Base-by-base conservation (phyloP, 2,329 filamentous ascomycete genomes). In the Dactylellina haptotyla region DNA sequence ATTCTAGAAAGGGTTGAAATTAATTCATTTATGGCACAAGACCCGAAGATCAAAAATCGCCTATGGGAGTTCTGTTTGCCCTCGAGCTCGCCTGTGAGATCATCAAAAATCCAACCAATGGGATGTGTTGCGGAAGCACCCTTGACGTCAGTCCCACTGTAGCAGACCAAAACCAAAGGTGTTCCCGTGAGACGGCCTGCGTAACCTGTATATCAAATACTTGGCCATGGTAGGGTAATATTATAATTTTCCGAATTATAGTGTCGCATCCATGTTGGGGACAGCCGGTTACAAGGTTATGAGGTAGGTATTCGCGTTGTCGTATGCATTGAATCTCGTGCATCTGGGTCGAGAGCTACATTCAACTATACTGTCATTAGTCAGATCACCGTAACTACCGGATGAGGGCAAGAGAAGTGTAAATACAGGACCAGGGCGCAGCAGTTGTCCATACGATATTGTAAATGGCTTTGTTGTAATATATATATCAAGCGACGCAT, bases 91-190 rank as follows among this genome's bases (percentile, higher is more conserved):
- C 16, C 23, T 30, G 25, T 30, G 3, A 32, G 3, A 18, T 14
- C 10, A n/a, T 18, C 16, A 5, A 32, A 20, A 34, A 32, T 48
- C 37, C 25, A 46, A 34, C 56, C 43, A 43, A 50, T 53, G 3
- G 20, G 41, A 66, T 66, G 62, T 32, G 62, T 66, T 66, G 62
- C 20, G 16, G 50, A 28, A 37, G 50, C 51, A 58, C 41, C 43
- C n/a, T 57, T 66, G 62, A 66, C 51, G 62, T 65, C 61, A 63
- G 34, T 51, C 37, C 12, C 18, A 18, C 10, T 51, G 8, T 2
- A 6, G 8, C 20, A 28, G 48, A 30, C n/a, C n/a, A n/a, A n/a
- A 32, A 41, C 37, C 45, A 23, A 20, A 10, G 16, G 10, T 23
- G 5, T 16, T 32, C 23, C 12, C 28, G 23, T 30, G 45, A 51